Evolutionary conservation across 768 basidiomycete genomes (phyloP), one percentile per base, ranked within the genome.

Genomic region (Cantharellus anzutake): DNA sequence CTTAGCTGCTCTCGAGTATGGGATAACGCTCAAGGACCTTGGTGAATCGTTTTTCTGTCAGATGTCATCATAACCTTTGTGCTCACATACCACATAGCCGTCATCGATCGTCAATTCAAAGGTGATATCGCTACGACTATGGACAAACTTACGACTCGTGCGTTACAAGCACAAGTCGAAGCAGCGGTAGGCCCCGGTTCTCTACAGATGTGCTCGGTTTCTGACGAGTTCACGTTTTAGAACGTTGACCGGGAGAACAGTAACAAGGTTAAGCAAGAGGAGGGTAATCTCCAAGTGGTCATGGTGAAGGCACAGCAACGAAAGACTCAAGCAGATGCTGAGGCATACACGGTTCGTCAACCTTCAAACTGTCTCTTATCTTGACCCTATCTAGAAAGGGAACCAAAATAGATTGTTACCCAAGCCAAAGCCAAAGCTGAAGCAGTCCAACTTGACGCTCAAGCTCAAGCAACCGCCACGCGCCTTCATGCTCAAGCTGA

Each of bases 51-150:
- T 44, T 5, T 11, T 14, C 34, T 16, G 11, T 58, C 39, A 11
- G 41, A 41, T 16, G 59, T 35, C 34, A 11, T 7, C 34, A 35
- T 7, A 55, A 35, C 52, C 34, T 55, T 55, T 14, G 37, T 55
- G 1, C 52, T 55, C 11, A 11, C 11, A 35, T 41, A 56, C 63
- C 20, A 60, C 50, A 40, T 60, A 82, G 87, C 86, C 59, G 87
- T 90, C 59, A 89, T 89, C 60, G 86, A 89, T 67, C 74, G 87
- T 39, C 83, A 88, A 65, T 90, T 90, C 74, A 89, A 90, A 73
- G 86, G 86, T 61, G 86, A 90, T 66, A 87, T 88, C 64, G 87
- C 85, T 1, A 72, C 77, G 37, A 86, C 85, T 1, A 89, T 88
- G 86, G 83, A 88, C 66, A 85, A 86, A 67, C 74, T 88, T 58